These are phyloP conservation scores for Achlya hypogyna DNA, from an alignment of 352 stramenopile genomes.

Conservation along the genomic window DNA sequence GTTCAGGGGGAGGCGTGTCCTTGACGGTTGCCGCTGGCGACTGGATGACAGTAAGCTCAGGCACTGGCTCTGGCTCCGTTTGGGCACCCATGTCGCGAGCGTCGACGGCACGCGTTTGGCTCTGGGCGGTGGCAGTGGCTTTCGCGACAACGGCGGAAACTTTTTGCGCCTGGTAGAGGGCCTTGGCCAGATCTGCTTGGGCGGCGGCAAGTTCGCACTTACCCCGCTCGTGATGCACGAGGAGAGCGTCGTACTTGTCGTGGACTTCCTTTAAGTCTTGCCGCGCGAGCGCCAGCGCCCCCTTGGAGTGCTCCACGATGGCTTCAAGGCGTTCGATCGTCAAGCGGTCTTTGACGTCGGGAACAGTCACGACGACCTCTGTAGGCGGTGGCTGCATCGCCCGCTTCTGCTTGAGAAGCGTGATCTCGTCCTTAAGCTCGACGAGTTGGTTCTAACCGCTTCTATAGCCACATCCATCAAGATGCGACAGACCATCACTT, in stretches of 20 bases:
- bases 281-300: neutral
- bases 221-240: neutral
- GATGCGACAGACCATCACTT: neutral
- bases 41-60: too few relatives aligned
- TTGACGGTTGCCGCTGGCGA: too few relatives aligned
- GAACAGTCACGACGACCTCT: neutral
- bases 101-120: too few relatives aligned
- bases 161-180: neutral
- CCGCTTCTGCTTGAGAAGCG: neutral
- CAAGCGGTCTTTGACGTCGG: neutral
- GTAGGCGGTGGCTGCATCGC: neutral
- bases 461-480: neutral
- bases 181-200: neutral
- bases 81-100: too few relatives aligned
- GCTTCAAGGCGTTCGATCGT: constrained; percentile 11
- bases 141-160: too few relatives aligned
- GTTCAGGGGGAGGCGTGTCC: too few relatives aligned
- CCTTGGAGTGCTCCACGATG: constrained; percentile 8
- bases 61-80: too few relatives aligned
- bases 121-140: too few relatives aligned
- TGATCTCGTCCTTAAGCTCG: neutral
- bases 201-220: neutral
- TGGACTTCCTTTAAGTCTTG: neutral
- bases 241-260: constrained; percentile 8
- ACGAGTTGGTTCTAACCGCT: neutral